These are phyloP conservation scores for Ramalina intermedia DNA, from an alignment of 495 filamentous ascomycete species.

Conservation along the genomic window DNA sequence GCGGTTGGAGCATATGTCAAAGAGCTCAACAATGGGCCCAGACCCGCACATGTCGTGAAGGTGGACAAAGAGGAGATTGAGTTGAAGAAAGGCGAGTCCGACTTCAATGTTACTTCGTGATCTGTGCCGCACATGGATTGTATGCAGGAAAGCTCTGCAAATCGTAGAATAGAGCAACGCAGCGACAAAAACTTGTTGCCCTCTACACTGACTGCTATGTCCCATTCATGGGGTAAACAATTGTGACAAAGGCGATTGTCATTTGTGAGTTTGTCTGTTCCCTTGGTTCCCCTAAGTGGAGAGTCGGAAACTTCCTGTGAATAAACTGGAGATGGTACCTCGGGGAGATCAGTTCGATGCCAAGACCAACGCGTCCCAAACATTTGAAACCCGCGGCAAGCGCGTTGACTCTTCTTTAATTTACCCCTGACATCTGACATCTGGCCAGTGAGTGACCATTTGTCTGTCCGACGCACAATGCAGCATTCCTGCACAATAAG, in stretches of 20 bases:
- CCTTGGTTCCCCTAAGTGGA: too few species aligned
- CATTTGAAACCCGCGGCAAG: neutral
- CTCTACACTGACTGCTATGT: too few species aligned
- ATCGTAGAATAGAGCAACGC: too few species aligned
- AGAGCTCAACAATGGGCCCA: slow-evolving; percentile 53
- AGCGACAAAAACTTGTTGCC: too few species aligned
- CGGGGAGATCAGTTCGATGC: neutral
- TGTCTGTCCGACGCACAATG: neutral
- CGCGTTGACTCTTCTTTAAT: neutral
- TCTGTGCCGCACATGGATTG: too few species aligned
- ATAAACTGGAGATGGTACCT: too few species aligned
- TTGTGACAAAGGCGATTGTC: too few species aligned
- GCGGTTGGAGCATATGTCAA: slow-evolving; percentile 54
- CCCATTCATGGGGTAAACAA: too few species aligned
- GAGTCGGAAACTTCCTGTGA: too few species aligned
- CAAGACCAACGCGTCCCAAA: neutral
- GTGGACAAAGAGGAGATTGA: slow-evolving; percentile 47
- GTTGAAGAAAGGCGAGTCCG: slow-evolving; percentile 43
- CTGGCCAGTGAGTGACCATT: neutral
- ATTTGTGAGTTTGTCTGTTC: too few species aligned
- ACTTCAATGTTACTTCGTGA: slow-evolving; percentile 32
- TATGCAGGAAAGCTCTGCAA: too few species aligned
- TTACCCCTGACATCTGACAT: neutral
- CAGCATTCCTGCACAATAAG: neutral
- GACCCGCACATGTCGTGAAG: slow-evolving; percentile 13